Conservation (phyloP, 805 yeast genomes). For the Lachancea sp. region DNA sequence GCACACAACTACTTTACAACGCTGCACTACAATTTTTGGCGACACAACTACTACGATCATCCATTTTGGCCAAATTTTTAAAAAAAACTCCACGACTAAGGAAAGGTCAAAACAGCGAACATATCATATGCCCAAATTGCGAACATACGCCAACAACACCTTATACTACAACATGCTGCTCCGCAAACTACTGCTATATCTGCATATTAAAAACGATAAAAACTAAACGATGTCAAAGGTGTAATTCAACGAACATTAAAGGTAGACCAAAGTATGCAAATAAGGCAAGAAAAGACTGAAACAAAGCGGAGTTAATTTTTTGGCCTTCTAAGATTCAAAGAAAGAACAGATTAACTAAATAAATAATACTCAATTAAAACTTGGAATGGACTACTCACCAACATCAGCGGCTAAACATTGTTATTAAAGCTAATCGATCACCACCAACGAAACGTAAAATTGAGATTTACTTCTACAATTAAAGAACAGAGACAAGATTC, state of each 20-base stretch:
- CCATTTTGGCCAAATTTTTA: background rate
- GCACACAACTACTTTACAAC: constrained; percentile 29
- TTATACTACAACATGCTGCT: constrained; percentile 18
- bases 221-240: constrained; percentile 12
- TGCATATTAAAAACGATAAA: constrained; percentile 18
- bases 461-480: too few relatives aligned
- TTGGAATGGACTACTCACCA: background rate
- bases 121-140: constrained; percentile 15
- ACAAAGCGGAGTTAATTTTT: too few relatives aligned
- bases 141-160: constrained; percentile 19
- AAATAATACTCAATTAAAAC: too few relatives aligned
- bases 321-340: too few relatives aligned
- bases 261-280: background rate
- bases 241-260: constrained; percentile 3
- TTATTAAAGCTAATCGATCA: too few relatives aligned
- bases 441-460: too few relatives aligned
- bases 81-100: background rate
- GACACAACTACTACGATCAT: background rate
- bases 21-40: constrained; percentile 25
- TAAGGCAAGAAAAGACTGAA: too few relatives aligned
- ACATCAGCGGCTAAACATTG: background rate
- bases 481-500: too few relatives aligned
- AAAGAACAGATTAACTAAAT: too few relatives aligned
- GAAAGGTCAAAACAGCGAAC: too few relatives aligned
- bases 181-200: constrained; percentile 17